Conservation (phyloP, 1,284 basidiomycete species). For the Inonotus hispidus region DNA sequence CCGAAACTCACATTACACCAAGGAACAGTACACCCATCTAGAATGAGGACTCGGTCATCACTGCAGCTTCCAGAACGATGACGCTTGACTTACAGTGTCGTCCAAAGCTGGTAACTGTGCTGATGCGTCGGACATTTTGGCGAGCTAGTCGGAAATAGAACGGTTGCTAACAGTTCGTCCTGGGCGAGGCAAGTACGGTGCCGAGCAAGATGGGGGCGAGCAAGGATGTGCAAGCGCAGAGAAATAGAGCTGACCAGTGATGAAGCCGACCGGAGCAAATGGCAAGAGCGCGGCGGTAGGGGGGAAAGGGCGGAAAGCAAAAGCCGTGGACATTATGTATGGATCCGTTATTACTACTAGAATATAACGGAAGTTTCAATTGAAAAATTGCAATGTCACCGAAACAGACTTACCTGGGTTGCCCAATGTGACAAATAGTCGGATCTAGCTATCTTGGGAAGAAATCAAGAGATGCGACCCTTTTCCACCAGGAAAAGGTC, state of each 20-base stretch:
- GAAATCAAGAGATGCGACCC: neutral
- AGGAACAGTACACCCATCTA: constrained; percentile 17
- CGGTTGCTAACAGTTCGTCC: neutral
- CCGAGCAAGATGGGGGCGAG: neutral
- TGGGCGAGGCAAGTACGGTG: no score
- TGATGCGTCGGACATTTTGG: constrained; percentile 1
- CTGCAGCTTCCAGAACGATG: neutral
- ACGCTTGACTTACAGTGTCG: constrained; percentile 11
- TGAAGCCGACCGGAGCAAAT: neutral
- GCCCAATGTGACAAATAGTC: neutral
- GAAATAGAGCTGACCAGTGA: neutral
- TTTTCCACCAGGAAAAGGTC: neutral
- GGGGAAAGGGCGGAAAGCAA: neutral
- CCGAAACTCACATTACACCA: constrained; percentile 14
- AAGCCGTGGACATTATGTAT: neutral
- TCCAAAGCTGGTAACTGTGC: constrained; percentile 11
- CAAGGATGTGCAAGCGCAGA: neutral
- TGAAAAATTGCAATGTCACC: neutral
- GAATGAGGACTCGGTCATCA: neutral
- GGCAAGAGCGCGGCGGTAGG: neutral
- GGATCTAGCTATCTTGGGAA: neutral
- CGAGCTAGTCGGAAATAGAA: neutral
- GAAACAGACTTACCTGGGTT: neutral
- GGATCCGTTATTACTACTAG: neutral
- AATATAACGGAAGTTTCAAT: neutral